These are phyloP conservation scores for Pyrus hybrid DNA, from an alignment of 331 rosid species.

Conservation along the genomic window DNA sequence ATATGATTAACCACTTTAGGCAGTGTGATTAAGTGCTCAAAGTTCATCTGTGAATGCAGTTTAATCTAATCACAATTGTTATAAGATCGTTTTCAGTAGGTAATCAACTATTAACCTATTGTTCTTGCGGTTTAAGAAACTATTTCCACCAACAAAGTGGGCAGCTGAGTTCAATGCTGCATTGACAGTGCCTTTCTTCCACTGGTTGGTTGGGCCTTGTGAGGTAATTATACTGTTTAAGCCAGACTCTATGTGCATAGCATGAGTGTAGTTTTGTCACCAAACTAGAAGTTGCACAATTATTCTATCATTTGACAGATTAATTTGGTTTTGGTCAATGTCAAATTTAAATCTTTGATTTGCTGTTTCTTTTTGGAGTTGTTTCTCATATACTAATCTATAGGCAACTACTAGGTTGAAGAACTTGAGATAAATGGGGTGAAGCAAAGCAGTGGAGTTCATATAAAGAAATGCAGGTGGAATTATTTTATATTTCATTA, in stretches of 20 bases:
- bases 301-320: neutral
- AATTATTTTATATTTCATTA: neutral
- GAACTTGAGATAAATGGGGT: conserved; percentile 87
- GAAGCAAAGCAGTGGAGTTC: conserved; percentile 92
- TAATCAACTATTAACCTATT: neutral
- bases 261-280: neutral
- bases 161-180: conserved; percentile 96
- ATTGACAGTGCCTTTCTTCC: conserved; percentile 85
- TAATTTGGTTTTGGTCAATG: neutral
- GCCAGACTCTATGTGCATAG: neutral
- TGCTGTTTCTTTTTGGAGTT: neutral
- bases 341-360: neutral
- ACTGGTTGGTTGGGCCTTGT: conserved; percentile 95
- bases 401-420: conserved; percentile 45
- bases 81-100: neutral
- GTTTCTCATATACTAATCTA: neutral
- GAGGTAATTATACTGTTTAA: conserved; percentile 39
- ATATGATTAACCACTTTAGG: neutral
- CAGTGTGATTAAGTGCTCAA: neutral
- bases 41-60: neutral
- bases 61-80: neutral
- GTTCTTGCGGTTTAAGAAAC: conserved; percentile 69
- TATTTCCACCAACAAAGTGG: conserved; percentile 96
- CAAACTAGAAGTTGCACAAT: neutral
- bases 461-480: conserved; percentile 89